Evolutionary conservation across 768 basidiomycete species (phyloP), one percentile per base, ranked within the genome.

Genomic region (Auricularia heimuer): DNA sequence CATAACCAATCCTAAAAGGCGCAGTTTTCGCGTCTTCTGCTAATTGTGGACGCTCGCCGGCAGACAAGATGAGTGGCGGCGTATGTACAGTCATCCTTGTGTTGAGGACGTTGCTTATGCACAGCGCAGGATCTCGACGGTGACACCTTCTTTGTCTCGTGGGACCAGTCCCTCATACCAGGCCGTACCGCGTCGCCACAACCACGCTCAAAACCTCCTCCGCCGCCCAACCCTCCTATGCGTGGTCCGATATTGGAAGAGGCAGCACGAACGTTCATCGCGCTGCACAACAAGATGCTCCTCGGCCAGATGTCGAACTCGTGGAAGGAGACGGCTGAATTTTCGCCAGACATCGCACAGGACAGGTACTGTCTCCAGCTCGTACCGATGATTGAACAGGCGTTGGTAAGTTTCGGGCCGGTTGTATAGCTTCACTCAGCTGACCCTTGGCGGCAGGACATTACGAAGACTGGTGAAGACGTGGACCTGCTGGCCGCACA

Each of bases 51-150:
- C 68, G 64, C 45, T 71, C 71, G 18, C 65, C 69, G 34, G 21
- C 72, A 7, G 70, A 72, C 62, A 63, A 63, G 14, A 73, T 73
- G 71, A 68, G 69, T 10, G 70, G 70, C 64, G 72, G 71, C 24
- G 70, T 71, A 45, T 29, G 67, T 61, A 8, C 29, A 7, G 54
- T 37, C 4, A 3, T 29, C n/a, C 47, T 65, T 60, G 54, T 3
- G 1, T 45, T 37, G 36, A 8, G 21, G 44, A 4, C 63, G 6
- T 12, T 36, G 35, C 8, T 12, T 39, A 16, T 29, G 3, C 18
- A 29, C 36, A 36, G 44, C 21, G 10, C 69, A 69, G 10, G 71
- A 73, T 54, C 71, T 71, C 4, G 72, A 73, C 47, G 72, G 72
- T 51, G 72, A 73, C 37, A 29, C 33, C 35, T 73, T 66, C 56